Percentiles rank a stretch among this genome's conserved stretches.
phyloP scores from a whole-genome alignment of 2,329 filamentous ascomycete genomes.

The Phaeosphaeriaceae sp. region DNA sequence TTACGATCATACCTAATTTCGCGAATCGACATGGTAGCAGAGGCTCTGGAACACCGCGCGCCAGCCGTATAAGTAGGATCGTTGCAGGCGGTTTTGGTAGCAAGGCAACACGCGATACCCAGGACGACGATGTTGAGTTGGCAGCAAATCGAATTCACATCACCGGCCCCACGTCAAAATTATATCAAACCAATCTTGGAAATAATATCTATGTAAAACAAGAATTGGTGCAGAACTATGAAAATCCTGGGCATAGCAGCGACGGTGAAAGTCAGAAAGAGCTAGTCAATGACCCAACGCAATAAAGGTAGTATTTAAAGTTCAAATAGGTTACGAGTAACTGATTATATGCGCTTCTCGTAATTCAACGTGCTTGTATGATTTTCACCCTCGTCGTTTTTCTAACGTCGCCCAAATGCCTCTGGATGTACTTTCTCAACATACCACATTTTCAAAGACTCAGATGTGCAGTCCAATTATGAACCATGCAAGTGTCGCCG shows the following conservation, averaged over 20 bases:
- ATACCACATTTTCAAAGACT: too few relatives aligned
- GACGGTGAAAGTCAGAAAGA: conserved; percentile 20
- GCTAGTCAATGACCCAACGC: conserved; percentile 2
- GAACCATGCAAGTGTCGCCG: too few relatives aligned
- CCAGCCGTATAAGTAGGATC: conserved; percentile 3
- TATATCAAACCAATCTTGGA: conserved; percentile 9
- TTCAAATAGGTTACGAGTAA: too few relatives aligned
- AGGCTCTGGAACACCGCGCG: conserved; percentile 10
- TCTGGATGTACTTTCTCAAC: too few relatives aligned
- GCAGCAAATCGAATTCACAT: conserved; percentile 6
- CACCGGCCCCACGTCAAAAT: conserved; percentile 11
- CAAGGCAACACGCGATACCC: conserved; percentile 3
- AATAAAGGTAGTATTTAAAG: too few relatives aligned
- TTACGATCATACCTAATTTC: conserved; percentile 29
- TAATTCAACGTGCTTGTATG: too few relatives aligned
- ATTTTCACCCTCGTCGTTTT: too few relatives aligned
- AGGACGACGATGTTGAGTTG: conserved; percentile 20
- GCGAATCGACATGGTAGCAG: conserved; percentile 15
- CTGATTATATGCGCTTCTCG: too few relatives aligned
- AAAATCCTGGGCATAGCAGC: conserved; percentile 6
- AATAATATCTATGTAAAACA: conserved; percentile 21
- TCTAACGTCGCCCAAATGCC: too few relatives aligned
- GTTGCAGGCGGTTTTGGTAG: conserved; percentile 6
- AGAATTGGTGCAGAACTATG: conserved; percentile 17
- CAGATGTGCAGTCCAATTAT: too few relatives aligned